Evolutionary conservation across 768 basidiomycete species (phyloP).

Genomic region (Candolleomyces efflorescens): DNA sequence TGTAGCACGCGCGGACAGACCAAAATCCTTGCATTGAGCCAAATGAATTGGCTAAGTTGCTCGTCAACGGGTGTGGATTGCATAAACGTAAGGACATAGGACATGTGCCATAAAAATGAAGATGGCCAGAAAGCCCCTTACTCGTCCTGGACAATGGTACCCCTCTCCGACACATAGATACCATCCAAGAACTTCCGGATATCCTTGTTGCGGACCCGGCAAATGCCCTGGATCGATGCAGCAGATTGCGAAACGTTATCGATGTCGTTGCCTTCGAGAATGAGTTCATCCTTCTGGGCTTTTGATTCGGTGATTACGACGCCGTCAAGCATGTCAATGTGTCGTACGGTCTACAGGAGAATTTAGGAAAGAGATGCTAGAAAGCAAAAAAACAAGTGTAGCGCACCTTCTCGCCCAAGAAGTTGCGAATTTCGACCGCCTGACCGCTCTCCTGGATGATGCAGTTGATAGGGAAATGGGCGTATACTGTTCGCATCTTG

Average conservation of each 20-base stretch:
- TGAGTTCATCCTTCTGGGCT: conserved; percentile 91
- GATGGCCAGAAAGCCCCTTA: background rate
- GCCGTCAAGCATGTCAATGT: conserved; percentile 89
- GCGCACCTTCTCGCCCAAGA: conserved; percentile 87
- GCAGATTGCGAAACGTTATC: conserved; percentile 98
- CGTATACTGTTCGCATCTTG: conserved; percentile 99
- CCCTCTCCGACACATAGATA: conserved; percentile 85
- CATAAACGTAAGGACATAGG: conserved; percentile 7
- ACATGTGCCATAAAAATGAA: conserved; percentile 1
- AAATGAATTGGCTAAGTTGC: no score
- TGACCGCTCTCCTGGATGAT: conserved; percentile 79
- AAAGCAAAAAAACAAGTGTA: background rate
- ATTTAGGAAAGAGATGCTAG: background rate
- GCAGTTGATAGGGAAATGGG: conserved; percentile 99
- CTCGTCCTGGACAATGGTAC: conserved; percentile 52
- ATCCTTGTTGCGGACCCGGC: conserved; percentile 98
- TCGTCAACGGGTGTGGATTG: conserved; percentile 3
- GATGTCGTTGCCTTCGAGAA: conserved; percentile 92
- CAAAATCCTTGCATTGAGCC: no score
- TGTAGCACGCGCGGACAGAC: no score
- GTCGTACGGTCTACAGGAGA: conserved; percentile 72
- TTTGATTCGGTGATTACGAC: conserved; percentile 83
- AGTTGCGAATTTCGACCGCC: conserved; percentile 88
- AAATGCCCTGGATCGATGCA: conserved; percentile 94
- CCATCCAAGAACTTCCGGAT: conserved; percentile 98